phyloP scores from a whole-genome alignment of 73 alveolate genomes.

The Paramecium sexaurelia region DNA sequence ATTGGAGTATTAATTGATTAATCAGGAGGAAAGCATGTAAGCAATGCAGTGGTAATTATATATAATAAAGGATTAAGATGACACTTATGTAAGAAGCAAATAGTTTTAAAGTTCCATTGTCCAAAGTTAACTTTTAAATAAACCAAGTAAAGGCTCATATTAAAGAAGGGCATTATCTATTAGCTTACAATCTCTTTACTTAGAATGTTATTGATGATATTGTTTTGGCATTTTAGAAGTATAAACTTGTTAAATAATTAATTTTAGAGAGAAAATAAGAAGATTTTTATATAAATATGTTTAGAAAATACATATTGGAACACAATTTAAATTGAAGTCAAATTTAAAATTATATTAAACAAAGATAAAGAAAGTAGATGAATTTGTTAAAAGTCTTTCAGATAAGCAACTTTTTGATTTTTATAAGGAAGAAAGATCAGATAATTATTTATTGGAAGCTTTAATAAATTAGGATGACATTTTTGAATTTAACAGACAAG shows the following conservation, averaged over 20 bases:
- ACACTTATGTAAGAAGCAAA: background rate
- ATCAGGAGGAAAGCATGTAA: background rate
- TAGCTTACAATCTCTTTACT: background rate
- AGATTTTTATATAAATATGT: background rate
- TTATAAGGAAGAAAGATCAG: background rate
- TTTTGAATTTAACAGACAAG: background rate
- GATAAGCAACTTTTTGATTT: background rate
- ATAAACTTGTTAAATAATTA: background rate
- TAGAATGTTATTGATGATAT: background rate
- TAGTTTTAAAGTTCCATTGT: background rate
- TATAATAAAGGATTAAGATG: background rate
- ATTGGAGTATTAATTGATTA: background rate
- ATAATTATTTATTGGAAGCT: background rate
- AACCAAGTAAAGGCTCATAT: background rate
- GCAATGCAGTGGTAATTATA: background rate
- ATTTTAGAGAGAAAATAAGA: background rate
- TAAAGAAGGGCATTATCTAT: background rate
- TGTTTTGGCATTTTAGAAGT: background rate
- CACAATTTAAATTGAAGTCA: background rate
- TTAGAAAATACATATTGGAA: background rate
- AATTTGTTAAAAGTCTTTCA: background rate
- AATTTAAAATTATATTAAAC: background rate
- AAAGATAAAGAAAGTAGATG: background rate
- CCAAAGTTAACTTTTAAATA: background rate
- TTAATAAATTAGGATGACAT: background rate